Conservation (phyloP, 2,329 filamentous ascomycete species). For the Aphanoascus verrucosus region DNA sequence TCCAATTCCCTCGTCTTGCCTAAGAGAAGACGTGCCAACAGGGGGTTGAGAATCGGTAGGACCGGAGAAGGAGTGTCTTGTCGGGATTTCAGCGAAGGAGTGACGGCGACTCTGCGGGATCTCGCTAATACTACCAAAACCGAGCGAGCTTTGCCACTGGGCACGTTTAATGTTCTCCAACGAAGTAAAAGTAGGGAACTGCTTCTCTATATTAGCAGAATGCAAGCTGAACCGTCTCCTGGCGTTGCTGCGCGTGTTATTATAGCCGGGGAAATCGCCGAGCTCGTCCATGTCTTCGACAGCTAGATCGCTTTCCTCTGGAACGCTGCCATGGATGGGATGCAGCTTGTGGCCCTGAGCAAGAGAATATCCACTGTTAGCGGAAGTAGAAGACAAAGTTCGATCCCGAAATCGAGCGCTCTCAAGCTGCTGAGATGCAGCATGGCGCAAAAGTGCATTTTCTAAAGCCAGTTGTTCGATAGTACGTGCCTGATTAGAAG, state of each 20-base stretch:
- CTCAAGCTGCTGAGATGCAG: conserved; percentile 29
- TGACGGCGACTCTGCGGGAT: conserved; percentile 42
- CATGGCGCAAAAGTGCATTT: conserved; percentile 39
- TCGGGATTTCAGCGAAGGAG: conserved; percentile 42
- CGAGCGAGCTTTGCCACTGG: conserved; percentile 43
- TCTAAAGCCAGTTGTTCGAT: conserved; percentile 40
- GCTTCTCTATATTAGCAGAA: conserved; percentile 33
- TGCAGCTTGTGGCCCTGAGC: conserved; percentile 27
- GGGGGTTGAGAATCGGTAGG: conserved; percentile 25
- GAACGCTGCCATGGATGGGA: conserved; percentile 33
- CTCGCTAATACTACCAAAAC: conserved; percentile 38
- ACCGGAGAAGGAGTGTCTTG: conserved; percentile 34
- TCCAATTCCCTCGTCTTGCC: conserved; percentile 30
- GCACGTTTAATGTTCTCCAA: conserved; percentile 38
- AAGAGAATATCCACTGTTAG: conserved; percentile 26
- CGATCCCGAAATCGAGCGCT: conserved; percentile 30
- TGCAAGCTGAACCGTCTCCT: conserved; percentile 38
- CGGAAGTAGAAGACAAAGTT: conserved; percentile 32
- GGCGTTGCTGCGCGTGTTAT: conserved; percentile 28
- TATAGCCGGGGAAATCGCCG: conserved; percentile 31
- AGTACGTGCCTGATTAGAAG: conserved; percentile 33
- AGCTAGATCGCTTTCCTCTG: conserved; percentile 36
- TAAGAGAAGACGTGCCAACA: conserved; percentile 21
- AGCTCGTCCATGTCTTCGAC: conserved; percentile 38
- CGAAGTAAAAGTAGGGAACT: conserved; percentile 28